Evolutionary conservation across 495 filamentous ascomycete genomes (phyloP), one percentile per base, ranked within the genome.

Genomic region (Lindgomyces ingoldianus): DNA sequence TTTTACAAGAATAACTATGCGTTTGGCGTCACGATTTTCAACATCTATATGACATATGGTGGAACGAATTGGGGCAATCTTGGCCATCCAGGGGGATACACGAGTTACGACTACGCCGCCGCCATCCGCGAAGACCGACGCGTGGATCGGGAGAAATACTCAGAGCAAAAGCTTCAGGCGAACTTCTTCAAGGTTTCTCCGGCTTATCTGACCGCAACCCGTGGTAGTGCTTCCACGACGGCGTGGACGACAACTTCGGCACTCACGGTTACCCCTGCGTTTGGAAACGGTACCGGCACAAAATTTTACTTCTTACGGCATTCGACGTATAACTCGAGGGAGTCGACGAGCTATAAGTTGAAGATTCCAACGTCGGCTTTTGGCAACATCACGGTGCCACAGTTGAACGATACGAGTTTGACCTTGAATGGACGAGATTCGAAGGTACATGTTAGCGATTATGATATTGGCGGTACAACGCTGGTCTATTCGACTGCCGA

Each of bases 11-110:
- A 93, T 67, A 80, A 86, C 70, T 85, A 86, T 53, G 84, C 83
- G 33, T 84, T 85, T 47, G 85, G 83, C 29, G 79, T 82, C 30
- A 79, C 79, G 0, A 81, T 89, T 27, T 75, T 89, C 55, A 87
- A 85, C 48, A 69, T 89, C 18, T 90, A 91, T 71, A 91, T 91
- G 88, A 56, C 53, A 48, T 61, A 79, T 46, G 89, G 89, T 33
- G 89, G 87, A n/a, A 90, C 89, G 1, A 94, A 93, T 73, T 93
- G 89, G 90, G 90, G 90, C 12, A 92, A 93, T 67, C 73, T 93
- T 27, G 89, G 89, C 0, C 81, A 89, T 65, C 81, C 87, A 2
- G 85, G 84, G 16, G 87, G 86, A 14, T 91, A 91, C 69, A 89
- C 89, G 1, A 87, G 83, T 1, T 91, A 91, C 67, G 86, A 91